Evolutionary conservation across 1,139 yeast genomes (phyloP).

Genomic region (Zygoascus meyerae): DNA sequence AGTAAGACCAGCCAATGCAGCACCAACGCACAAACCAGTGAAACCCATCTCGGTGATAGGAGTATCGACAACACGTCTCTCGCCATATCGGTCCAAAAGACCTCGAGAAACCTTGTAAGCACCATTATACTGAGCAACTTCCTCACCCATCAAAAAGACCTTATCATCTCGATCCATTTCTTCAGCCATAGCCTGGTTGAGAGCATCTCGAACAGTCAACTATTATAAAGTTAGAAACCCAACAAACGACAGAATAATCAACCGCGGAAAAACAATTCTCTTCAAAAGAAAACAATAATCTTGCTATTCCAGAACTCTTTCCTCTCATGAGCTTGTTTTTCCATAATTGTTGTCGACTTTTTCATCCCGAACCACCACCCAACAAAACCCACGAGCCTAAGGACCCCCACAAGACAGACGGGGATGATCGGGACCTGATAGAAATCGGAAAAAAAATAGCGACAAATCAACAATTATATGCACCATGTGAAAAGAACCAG

Average conservation of each 20-base stretch:
- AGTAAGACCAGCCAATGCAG: conserved; percentile 93
- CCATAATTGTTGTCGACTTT: too few species aligned
- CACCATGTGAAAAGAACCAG: too few species aligned
- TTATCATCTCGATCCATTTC: conserved; percentile 94
- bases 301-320: too few species aligned
- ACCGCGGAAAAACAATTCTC: too few species aligned
- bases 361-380: not conserved
- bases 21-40: conserved; percentile 96
- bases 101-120: conserved; percentile 98
- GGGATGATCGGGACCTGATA: too few species aligned
- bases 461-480: too few species aligned
- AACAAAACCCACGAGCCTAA: conserved; percentile 1
- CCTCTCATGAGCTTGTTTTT: too few species aligned
- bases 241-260: too few species aligned
- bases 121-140: conserved; percentile 98
- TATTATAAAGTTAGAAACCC: conserved; percentile 7
- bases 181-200: conserved; percentile 92
- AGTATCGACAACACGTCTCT: conserved; percentile 92
- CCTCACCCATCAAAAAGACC: conserved; percentile 97
- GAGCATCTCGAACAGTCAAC: conserved; percentile 94
- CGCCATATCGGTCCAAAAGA: conserved; percentile 92
- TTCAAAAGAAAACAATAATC: too few species aligned
- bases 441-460: too few species aligned
- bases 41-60: conserved; percentile 99
- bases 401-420: too few species aligned